Percentiles rank a stretch among this genome's conserved stretches.
Evolutionary conservation across 306 rosid genomes (phyloP).

Genomic region (Rosa chinensis): DNA sequence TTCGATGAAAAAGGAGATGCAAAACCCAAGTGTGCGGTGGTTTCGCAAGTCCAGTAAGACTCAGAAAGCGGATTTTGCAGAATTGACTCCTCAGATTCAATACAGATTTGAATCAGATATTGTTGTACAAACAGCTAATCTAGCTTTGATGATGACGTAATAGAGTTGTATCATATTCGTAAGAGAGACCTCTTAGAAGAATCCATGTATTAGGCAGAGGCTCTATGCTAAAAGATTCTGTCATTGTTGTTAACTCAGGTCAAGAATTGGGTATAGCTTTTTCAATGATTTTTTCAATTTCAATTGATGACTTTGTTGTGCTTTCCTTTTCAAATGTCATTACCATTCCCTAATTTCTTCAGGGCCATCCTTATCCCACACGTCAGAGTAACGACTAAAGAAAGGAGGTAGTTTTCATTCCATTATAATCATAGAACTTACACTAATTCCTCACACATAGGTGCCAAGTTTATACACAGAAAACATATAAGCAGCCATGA

Average conservation of each 20-base stretch:
- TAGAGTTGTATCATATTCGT: not conserved
- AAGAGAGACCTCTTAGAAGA: not conserved
- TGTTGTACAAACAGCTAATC: not conserved
- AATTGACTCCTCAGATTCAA: not conserved
- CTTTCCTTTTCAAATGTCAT: not conserved
- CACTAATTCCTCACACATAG: not conserved
- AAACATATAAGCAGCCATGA: constrained; percentile 29
- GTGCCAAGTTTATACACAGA: not conserved
- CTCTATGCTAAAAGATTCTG: not conserved
- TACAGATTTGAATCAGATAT: not conserved
- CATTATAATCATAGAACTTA: not conserved
- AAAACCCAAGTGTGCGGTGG: constrained; percentile 21
- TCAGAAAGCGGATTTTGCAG: not conserved
- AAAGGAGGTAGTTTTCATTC: not conserved
- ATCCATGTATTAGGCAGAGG: not conserved
- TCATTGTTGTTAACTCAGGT: not conserved
- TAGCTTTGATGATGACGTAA: not conserved
- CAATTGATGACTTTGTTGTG: not conserved
- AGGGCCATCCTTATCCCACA: not conserved
- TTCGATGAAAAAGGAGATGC: constrained; percentile 51
- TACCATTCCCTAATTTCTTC: not conserved
- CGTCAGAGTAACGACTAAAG: not conserved
- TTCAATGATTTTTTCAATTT: not conserved
- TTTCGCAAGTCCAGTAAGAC: constrained; percentile 2
- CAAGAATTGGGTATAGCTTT: not conserved